phyloP scores from a whole-genome alignment of 2,329 filamentous ascomycete genomes.

The Scedosporium dehoogii region DNA sequence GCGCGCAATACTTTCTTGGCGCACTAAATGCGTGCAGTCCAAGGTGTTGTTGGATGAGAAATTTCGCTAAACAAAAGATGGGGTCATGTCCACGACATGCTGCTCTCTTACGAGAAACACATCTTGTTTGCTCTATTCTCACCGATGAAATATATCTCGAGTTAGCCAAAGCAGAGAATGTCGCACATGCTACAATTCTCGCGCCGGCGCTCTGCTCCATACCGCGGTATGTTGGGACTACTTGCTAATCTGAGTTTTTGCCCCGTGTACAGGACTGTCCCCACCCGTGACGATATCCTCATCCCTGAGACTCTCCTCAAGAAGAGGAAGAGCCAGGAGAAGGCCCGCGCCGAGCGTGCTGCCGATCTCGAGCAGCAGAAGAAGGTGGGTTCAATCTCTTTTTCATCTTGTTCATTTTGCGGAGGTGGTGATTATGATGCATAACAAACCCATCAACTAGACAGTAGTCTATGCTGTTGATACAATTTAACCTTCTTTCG shows the following conservation, averaged over 20 bases:
- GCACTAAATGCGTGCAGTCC: constrained; percentile 15
- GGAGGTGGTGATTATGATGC: constrained; percentile 61
- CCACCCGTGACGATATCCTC: constrained; percentile 89
- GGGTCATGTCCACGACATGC: constrained; percentile 11
- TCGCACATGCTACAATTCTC: constrained; percentile 91
- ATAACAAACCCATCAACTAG: constrained; percentile 74
- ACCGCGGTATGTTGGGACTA: constrained; percentile 54
- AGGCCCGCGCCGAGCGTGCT: constrained; percentile 83
- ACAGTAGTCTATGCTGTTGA: constrained; percentile 94
- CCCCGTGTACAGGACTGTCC: constrained; percentile 63
- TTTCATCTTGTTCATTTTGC: constrained; percentile 12
- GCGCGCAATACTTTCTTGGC: constrained; percentile 1
- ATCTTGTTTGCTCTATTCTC: constrained; percentile 31
- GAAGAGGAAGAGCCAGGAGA: constrained; percentile 99
- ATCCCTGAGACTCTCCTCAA: constrained; percentile 99
- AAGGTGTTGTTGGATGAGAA: constrained; percentile 73
- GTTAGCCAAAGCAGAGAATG: constrained; percentile 86
- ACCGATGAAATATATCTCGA: constrained; percentile 78
- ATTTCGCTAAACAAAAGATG: background rate
- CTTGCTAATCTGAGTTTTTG: constrained; percentile 77
- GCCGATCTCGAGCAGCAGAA: constrained; percentile 78
- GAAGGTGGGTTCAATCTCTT: constrained; percentile 57
- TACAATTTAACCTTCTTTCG: constrained; percentile 94
- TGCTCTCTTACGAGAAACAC: background rate
- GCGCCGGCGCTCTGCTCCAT: constrained; percentile 68